Conservation (phyloP, 139 green algal species). For the Medakamo hakoo region DNA sequence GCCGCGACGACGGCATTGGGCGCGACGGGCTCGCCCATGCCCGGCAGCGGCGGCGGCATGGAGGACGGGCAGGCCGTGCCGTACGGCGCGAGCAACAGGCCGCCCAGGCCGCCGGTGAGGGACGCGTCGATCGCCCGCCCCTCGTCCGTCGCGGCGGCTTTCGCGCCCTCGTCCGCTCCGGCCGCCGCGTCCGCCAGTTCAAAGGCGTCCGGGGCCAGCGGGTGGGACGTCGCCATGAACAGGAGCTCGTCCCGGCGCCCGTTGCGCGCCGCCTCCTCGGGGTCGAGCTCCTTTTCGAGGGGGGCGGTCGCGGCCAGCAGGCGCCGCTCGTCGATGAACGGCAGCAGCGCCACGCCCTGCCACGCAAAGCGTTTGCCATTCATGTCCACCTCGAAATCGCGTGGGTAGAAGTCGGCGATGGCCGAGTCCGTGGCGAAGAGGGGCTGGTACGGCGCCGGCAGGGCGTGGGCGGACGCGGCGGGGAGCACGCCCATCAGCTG, state of each 20-base stretch:
- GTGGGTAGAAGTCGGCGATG: slow-evolving; percentile 95
- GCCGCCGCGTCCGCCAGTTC: slow-evolving; percentile 34
- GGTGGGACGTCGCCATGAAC: slow-evolving; percentile 53
- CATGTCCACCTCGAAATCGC: slow-evolving; percentile 90
- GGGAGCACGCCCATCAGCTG: slow-evolving; percentile 98
- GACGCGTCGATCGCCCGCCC: background rate
- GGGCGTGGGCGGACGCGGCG: slow-evolving; percentile 59
- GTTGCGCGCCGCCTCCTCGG: slow-evolving; percentile 54
- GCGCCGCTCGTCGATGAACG: slow-evolving; percentile 88
- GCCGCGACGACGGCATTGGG: slow-evolving; percentile 55
- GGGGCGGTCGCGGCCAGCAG: slow-evolving; percentile 34
- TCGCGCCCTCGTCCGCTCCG: background rate
- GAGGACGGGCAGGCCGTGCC: slow-evolving; percentile 58
- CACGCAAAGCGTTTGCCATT: slow-evolving; percentile 97
- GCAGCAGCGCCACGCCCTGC: slow-evolving; percentile 94
- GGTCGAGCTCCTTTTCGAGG: slow-evolving; percentile 37
- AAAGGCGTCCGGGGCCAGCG: slow-evolving; percentile 49
- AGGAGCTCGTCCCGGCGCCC: slow-evolving; percentile 46
- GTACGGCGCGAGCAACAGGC: slow-evolving; percentile 35
- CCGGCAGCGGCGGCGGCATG: slow-evolving; percentile 45
- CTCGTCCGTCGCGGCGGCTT: background rate
- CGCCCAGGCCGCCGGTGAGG: slow-evolving; percentile 35
- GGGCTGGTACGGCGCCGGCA: slow-evolving; percentile 46
- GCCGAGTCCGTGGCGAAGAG: slow-evolving; percentile 77
- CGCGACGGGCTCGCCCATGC: slow-evolving; percentile 49